phyloP scores from a whole-genome alignment of 306 rosid species.

The Luffa acutangula region DNA sequence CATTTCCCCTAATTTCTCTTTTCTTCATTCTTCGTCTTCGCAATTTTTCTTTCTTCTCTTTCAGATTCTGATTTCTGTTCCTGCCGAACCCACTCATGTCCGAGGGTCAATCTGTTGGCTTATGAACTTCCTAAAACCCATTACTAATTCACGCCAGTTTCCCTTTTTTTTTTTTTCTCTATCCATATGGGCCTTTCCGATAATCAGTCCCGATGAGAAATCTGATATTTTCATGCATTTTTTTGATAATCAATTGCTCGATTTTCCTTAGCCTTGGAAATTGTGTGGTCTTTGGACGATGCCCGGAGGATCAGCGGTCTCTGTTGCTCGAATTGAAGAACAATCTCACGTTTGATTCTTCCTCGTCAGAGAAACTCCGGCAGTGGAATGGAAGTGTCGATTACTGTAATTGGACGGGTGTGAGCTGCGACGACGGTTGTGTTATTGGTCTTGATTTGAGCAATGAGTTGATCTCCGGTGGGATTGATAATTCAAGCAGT shows the following conservation, averaged over 20 bases:
- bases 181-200: neutral
- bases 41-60: neutral
- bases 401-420: constrained; percentile 50
- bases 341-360: neutral
- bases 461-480: neutral
- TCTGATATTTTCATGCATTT: constrained; percentile 17
- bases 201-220: constrained; percentile 19
- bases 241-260: constrained; percentile 4
- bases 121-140: neutral
- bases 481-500: constrained; percentile 8
- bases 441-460: constrained; percentile 14
- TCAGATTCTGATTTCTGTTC: neutral
- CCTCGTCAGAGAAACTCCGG: constrained; percentile 11
- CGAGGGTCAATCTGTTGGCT: neutral
- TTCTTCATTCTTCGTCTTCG: neutral
- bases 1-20: neutral
- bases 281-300: constrained; percentile 16
- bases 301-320: constrained; percentile 27
- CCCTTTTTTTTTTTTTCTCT: neutral
- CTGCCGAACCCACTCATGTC: neutral
- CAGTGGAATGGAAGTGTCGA: constrained; percentile 22
- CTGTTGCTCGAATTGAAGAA: constrained; percentile 35
- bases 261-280: neutral
- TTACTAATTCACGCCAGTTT: neutral
- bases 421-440: constrained; percentile 8